A percentile compares a stretch with the other conserved stretches of the same genome.
Conservation (phyloP, 345 rosid species). For the Eucalyptus sp. region DNA sequence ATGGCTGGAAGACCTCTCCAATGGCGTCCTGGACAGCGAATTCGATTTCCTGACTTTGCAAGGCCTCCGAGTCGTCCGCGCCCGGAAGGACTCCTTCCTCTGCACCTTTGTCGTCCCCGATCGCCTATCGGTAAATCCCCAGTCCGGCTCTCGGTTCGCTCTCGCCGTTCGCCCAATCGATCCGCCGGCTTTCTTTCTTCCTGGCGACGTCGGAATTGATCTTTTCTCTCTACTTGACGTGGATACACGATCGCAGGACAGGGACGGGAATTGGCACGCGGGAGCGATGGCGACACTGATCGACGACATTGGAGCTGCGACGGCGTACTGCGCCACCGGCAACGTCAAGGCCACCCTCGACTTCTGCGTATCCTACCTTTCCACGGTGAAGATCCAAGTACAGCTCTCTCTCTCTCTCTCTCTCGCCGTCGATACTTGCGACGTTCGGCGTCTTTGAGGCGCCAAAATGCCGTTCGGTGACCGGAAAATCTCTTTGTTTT, state of each 20-base stretch:
- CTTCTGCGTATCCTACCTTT: constrained; percentile 29
- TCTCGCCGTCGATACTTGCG: background rate
- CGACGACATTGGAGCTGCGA: constrained; percentile 35
- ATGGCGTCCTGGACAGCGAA: background rate
- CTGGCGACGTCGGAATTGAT: background rate
- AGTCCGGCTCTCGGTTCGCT: background rate
- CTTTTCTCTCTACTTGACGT: background rate
- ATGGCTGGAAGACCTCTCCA: constrained; percentile 2
- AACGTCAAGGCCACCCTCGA: constrained; percentile 22
- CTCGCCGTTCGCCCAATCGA: background rate
- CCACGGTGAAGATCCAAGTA: constrained; percentile 40
- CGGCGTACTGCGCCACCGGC: constrained; percentile 15
- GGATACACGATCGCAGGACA: constrained; percentile 4
- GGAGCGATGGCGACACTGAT: constrained; percentile 48
- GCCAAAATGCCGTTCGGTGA: background rate
- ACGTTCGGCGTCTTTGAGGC: background rate
- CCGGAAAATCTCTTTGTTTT: background rate
- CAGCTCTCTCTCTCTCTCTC: background rate
- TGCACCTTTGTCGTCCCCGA: constrained; percentile 20
- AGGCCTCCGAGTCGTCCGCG: constrained; percentile 6
- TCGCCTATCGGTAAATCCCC: constrained; percentile 4
- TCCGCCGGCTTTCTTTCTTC: background rate
- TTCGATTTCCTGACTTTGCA: background rate
- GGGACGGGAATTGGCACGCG: constrained; percentile 29
- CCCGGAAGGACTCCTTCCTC: constrained; percentile 13